phyloP scores from a whole-genome alignment of 352 stramenopile genomes.

The Halophytophthora batemanensis region DNA sequence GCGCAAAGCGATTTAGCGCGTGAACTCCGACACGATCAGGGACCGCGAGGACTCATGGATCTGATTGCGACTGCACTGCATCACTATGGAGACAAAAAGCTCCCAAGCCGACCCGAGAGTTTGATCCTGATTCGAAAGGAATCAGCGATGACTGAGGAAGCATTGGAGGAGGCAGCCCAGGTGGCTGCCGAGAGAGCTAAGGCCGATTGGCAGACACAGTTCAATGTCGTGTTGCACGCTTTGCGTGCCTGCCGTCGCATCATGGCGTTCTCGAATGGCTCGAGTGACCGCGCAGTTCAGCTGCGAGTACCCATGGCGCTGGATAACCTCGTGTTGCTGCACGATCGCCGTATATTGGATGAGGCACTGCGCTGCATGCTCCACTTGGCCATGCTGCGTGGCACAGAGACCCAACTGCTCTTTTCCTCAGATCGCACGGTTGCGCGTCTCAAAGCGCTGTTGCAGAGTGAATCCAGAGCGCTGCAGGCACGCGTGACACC shows the following conservation, averaged over 20 bases:
- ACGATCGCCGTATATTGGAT: constrained; percentile 34
- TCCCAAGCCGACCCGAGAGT: constrained; percentile 29
- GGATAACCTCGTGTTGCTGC: constrained; percentile 45
- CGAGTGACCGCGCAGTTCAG: constrained; percentile 37
- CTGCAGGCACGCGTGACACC: constrained; percentile 44
- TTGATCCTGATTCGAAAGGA: constrained; percentile 23
- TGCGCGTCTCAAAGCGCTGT: constrained; percentile 20
- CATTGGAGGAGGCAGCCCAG: neutral
- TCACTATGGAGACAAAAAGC: constrained; percentile 26
- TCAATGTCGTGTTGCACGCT: constrained; percentile 32
- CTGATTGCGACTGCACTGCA: constrained; percentile 37
- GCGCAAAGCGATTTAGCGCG: constrained; percentile 16
- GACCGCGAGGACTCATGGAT: constrained; percentile 43
- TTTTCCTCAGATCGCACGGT: constrained; percentile 36
- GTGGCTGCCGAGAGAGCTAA: constrained; percentile 1
- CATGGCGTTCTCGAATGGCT: constrained; percentile 34
- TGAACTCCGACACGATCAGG: constrained; percentile 30
- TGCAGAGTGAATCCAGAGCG: constrained; percentile 31
- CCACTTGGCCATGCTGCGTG: constrained; percentile 18
- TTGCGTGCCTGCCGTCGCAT: constrained; percentile 41
- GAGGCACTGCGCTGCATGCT: constrained; percentile 34
- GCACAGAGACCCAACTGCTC: constrained; percentile 18
- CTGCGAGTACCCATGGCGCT: constrained; percentile 34
- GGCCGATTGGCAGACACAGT: constrained; percentile 14
- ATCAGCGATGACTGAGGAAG: constrained; percentile 6